Evolutionary conservation across 495 filamentous ascomycete genomes (phyloP), one percentile per base, ranked within the genome.

Genomic region (Aspergillus saccharolyticus): DNA sequence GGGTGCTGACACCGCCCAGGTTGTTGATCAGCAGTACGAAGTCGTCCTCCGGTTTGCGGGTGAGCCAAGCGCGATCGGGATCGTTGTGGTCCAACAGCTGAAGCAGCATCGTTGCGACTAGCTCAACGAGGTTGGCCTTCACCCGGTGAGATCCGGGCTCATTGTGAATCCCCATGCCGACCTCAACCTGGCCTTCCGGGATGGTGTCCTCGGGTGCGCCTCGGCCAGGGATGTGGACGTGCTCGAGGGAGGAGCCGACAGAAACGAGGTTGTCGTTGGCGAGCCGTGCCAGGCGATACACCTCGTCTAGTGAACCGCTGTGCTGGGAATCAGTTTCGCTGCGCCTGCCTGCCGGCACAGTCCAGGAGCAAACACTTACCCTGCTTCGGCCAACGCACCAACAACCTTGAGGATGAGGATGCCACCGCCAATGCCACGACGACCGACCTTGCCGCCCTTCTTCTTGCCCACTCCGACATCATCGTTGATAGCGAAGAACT

Each of bases 81-180:
- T 97, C 94, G 44, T 77, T 80, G 59, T 74, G 75, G 66, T 95
- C 88, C 52, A 98, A 78, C 59, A 97, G 74, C 67, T 96, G 89
- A 53, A 71, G 72, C 24, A 98, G 78, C 89, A 98, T 94, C 44
- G 74, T 87, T 58, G 77, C 72, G 45, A 97, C 87, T 50, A 96
- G 74, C 59, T 84, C 82, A 2, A 82, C 79, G 19, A 97, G 75
- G 59, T 84, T 78, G 4, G 85, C 78, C 58, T 85, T 88, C 47
- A 78, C 69, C 46, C 88, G 80, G 64, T 86, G 88, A 15, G 85
- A 92, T 1, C 94, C 94, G 0, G 89, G 83, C 72, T 98, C 94
- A 67, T 98, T 98, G 71, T 98, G 94, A 69, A 97, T 97, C 12
- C 94, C 94, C 94, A 97, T 98, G 8, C 94, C 94, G 62, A 98